phyloP scores from a whole-genome alignment of 208 protist species.

The Herpetomonas muscarum region DNA sequence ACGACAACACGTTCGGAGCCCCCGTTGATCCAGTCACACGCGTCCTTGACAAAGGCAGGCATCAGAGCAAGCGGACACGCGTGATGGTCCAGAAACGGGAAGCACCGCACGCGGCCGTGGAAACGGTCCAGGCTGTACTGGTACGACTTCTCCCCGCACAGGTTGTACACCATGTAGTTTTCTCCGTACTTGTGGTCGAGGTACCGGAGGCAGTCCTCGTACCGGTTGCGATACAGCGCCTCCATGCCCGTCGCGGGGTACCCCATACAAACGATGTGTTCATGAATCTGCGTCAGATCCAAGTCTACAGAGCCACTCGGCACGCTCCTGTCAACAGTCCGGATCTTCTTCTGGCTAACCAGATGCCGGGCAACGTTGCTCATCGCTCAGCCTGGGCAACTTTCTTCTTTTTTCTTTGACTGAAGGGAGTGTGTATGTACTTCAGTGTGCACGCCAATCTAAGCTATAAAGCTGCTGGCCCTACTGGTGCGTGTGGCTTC shows the following conservation, averaged over 20 bases:
- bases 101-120: conserved; percentile 48
- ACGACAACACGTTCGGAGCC: conserved; percentile 74
- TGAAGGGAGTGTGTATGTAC: background rate
- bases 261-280: conserved; percentile 92
- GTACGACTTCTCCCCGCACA: conserved; percentile 80
- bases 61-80: conserved; percentile 86
- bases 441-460: no score
- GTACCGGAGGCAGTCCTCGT: conserved; percentile 59
- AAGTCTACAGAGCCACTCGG: conserved; percentile 76
- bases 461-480: no score
- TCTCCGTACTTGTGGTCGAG: conserved; percentile 79
- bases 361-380: conserved; percentile 30
- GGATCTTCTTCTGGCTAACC: conserved; percentile 89
- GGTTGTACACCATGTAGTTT: conserved; percentile 94
- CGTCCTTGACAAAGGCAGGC: conserved; percentile 37
- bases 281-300: conserved; percentile 88
- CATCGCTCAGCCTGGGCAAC: no score
- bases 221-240: conserved; percentile 92
- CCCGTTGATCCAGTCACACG: conserved; percentile 27
- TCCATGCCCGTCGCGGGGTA: conserved; percentile 88
- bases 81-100: conserved; percentile 95
- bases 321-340: conserved; percentile 53
- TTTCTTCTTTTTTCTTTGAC: background rate
- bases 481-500: no score
- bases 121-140: conserved; percentile 73